Evolutionary conservation across 2,329 filamentous ascomycete species (phyloP), one percentile per base, ranked within the genome.

Genomic region (Penicillium sp.): DNA sequence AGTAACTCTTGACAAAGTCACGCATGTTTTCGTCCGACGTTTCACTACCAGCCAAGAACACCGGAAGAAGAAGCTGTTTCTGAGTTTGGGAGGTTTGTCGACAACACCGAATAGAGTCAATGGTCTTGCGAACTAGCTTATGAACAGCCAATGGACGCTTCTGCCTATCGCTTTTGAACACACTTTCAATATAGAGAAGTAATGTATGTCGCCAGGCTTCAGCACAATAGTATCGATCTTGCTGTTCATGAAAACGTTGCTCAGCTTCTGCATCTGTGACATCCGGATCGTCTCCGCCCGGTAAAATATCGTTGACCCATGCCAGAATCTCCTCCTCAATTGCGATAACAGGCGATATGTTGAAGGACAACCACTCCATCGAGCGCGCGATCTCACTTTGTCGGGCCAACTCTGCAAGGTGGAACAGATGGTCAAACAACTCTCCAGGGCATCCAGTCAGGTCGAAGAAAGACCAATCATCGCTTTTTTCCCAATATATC

Each of bases 11-110:
- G 0, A 64, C 66, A 14, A 64, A 60, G 21, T 59, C 48, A 1
- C 67, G 59, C 49, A 69, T 58, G 42, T 45, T 45, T 8, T 48
- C 31, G 29, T 53, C 54, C 6, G 45, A 46, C 1, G 64, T 65
- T 54, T 73, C 72, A 18, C 62, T 64, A 2, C 64, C 71, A 0
- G 71, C 71, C 0, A 75, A 53, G 32, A 75, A 75, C 0, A 74
- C 63, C 0, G 72, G 72, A 1, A 75, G 60, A 3, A 75, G 63
- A 0, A 74, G 57, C 41, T 75, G 72, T 47, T 75, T 75, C 53
- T 73, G 71, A 0, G 68, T 59, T 42, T 69, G 63, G 0, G 60
- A 64, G 10, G 59, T 66, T 13, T 51, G 54, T 8, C 68, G 59
- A 48, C 69, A 72, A 16, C 63, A 65, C 5, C 60, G 53, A n/a